Evolutionary conservation across 805 yeast species (phyloP).

Genomic region (Ogataea philodendri): DNA sequence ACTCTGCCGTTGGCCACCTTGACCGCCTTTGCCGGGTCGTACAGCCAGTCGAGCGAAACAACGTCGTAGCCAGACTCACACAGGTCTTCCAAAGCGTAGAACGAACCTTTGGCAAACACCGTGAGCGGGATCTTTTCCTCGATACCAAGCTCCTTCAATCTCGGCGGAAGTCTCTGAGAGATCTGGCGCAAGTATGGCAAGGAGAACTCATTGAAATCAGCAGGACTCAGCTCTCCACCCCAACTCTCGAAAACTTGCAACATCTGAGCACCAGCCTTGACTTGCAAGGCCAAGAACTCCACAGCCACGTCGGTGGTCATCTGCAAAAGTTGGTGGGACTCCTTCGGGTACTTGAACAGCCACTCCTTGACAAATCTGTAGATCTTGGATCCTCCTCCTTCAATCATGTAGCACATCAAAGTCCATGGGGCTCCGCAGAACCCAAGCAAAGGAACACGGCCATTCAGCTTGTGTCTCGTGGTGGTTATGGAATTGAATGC

Average conservation of each 20-base stretch:
- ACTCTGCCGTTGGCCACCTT: constrained; percentile 71
- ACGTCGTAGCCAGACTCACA: constrained; percentile 79
- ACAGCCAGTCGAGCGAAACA: constrained; percentile 92
- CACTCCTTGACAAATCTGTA: constrained; percentile 90
- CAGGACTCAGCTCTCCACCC: constrained; percentile 96
- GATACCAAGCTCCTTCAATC: constrained; percentile 70
- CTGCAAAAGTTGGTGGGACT: constrained; percentile 67
- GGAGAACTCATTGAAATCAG: constrained; percentile 83
- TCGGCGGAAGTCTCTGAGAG: constrained; percentile 59
- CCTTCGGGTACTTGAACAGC: constrained; percentile 78
- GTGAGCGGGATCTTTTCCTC: constrained; percentile 78
- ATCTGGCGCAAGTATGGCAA: constrained; percentile 85
- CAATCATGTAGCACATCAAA: constrained; percentile 91
- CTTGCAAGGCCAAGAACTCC: constrained; percentile 92
- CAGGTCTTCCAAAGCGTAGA: constrained; percentile 90
- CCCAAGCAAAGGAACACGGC: constrained; percentile 92
- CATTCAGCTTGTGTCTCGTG: constrained; percentile 81
- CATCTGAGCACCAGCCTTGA: constrained; percentile 97
- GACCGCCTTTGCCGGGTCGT: constrained; percentile 82
- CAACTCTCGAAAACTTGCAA: constrained; percentile 95
- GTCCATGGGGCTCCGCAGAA: constrained; percentile 99
- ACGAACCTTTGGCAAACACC: constrained; percentile 92
- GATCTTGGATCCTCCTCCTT: constrained; percentile 93
- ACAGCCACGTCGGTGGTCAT: constrained; percentile 83
- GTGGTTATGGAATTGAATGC: constrained; percentile 90